Evolutionary conservation across 495 filamentous ascomycete genomes (phyloP).

Genomic region (Lentithecium fluviatile): DNA sequence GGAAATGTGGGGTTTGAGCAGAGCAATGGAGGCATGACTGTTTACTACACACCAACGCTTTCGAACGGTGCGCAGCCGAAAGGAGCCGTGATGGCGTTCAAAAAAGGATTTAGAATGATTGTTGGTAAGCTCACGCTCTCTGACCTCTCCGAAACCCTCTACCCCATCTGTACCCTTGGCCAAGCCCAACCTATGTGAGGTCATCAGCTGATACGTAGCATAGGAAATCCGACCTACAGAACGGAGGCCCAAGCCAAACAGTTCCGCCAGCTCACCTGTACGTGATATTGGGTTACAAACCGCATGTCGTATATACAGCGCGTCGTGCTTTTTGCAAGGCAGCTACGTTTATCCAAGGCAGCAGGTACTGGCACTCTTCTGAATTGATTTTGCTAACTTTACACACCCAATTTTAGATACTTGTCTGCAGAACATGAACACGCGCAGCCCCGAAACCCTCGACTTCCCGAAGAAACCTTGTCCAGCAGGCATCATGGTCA

Average conservation of each 20-base stretch:
- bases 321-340: no score
- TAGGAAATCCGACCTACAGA: background rate
- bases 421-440: slow-evolving; percentile 7
- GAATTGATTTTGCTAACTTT: no score
- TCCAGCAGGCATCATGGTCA: slow-evolving; percentile 5
- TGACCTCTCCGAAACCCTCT: no score
- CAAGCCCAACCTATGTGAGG: no score
- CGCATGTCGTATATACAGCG: no score
- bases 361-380: no score
- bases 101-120: slow-evolving; percentile 9
- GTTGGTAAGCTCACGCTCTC: background rate
- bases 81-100: slow-evolving; percentile 4
- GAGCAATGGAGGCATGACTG: slow-evolving; percentile 6
- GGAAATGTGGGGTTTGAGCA: background rate
- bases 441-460: background rate
- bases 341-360: no score
- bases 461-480: slow-evolving; percentile 9
- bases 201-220: background rate
- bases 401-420: no score
- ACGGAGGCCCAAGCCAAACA: background rate
- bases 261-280: slow-evolving; percentile 13
- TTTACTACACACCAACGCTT: slow-evolving; percentile 4
- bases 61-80: background rate
- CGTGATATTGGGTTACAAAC: no score
- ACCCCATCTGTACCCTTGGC: no score